These are phyloP conservation scores for Sporopachydermia lactativora DNA, from an alignment of 805 yeast genomes.

Conservation along the genomic window DNA sequence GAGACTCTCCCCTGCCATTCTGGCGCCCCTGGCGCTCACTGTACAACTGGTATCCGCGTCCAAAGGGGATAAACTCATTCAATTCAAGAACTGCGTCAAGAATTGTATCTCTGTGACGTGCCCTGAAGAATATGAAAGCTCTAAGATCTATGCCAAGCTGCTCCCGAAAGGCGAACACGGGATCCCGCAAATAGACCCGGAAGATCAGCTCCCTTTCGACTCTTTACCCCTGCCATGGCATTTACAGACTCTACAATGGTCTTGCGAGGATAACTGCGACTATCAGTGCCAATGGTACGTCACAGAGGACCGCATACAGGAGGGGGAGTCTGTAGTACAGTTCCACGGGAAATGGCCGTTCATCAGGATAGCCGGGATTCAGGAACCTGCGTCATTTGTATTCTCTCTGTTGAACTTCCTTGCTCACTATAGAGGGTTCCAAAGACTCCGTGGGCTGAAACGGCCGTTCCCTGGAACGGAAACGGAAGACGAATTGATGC, in stretches of 20 bases:
- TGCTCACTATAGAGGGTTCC: conserved; percentile 43
- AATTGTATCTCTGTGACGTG: conserved; percentile 24
- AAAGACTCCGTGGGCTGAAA: conserved; percentile 15
- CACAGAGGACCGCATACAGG: conserved; percentile 36
- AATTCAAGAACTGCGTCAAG: conserved; percentile 30
- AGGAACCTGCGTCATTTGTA: conserved; percentile 68
- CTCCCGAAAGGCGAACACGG: conserved; percentile 17
- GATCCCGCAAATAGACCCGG: conserved; percentile 12
- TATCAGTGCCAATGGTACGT: conserved; percentile 79
- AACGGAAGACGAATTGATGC: conserved; percentile 10
- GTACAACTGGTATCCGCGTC: conserved; percentile 25
- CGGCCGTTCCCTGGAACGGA: conserved; percentile 5
- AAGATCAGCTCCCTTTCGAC: conserved; percentile 19
- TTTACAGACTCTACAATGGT: conserved; percentile 48
- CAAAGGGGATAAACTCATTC: conserved; percentile 36
- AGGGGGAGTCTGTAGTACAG: conserved; percentile 50
- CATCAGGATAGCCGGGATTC: conserved; percentile 57
- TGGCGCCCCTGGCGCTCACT: too few relatives aligned
- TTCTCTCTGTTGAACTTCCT: conserved; percentile 62
- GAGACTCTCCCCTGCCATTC: too few relatives aligned
- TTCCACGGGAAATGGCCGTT: conserved; percentile 99
- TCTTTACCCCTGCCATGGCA: conserved; percentile 26
- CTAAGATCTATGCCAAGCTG: conserved; percentile 5
- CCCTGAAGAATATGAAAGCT: conserved; percentile 14
- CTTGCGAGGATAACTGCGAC: conserved; percentile 72